phyloP scores from a whole-genome alignment of 495 filamentous ascomycete species.

The Tuber melanosporum region DNA sequence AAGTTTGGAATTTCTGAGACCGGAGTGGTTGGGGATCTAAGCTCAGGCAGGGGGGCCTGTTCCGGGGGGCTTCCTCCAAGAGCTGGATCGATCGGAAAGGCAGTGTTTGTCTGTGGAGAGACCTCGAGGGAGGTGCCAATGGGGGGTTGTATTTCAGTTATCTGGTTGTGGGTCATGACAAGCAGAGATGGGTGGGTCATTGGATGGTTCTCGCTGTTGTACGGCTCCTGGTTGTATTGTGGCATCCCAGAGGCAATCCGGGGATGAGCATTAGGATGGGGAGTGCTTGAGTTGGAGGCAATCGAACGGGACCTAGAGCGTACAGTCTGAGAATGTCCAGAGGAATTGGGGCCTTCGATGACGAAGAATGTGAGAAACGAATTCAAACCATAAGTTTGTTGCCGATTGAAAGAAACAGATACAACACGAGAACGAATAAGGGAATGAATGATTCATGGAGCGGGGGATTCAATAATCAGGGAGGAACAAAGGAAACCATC shows the following conservation, averaged over 20 bases:
- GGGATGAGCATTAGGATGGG: slow-evolving; percentile 28
- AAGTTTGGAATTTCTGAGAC: slow-evolving; percentile 46
- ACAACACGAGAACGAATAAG: not conserved
- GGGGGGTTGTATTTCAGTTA: slow-evolving; percentile 35
- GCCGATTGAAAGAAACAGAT: not conserved
- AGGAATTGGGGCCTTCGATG: slow-evolving; percentile 30
- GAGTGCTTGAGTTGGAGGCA: slow-evolving; percentile 31
- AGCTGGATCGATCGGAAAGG: slow-evolving; percentile 41
- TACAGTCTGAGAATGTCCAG: slow-evolving; percentile 31
- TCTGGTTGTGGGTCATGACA: slow-evolving; percentile 39
- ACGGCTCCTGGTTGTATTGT: slow-evolving; percentile 40
- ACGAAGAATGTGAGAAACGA: slow-evolving; percentile 10
- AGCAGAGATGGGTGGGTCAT: slow-evolving; percentile 40
- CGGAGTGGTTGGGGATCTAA: slow-evolving; percentile 46
- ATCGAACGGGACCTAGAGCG: slow-evolving; percentile 40
- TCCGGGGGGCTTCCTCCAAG: slow-evolving; percentile 34
- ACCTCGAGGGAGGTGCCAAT: slow-evolving; percentile 30
- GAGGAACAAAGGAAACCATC: slow-evolving; percentile 4
- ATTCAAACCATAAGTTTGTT: not conserved
- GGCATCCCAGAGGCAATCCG: slow-evolving; percentile 28
- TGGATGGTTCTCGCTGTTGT: slow-evolving; percentile 41
- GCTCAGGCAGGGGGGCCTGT: slow-evolving; percentile 20
- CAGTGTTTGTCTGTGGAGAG: slow-evolving; percentile 28
- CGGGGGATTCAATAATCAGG: slow-evolving; percentile 6
- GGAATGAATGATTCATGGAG: slow-evolving; percentile 10